A percentile compares a stretch with the other conserved stretches of the same genome.
Evolutionary conservation across 1,284 basidiomycete genomes (phyloP).

Genomic region (Wallemia ichthyophaga): DNA sequence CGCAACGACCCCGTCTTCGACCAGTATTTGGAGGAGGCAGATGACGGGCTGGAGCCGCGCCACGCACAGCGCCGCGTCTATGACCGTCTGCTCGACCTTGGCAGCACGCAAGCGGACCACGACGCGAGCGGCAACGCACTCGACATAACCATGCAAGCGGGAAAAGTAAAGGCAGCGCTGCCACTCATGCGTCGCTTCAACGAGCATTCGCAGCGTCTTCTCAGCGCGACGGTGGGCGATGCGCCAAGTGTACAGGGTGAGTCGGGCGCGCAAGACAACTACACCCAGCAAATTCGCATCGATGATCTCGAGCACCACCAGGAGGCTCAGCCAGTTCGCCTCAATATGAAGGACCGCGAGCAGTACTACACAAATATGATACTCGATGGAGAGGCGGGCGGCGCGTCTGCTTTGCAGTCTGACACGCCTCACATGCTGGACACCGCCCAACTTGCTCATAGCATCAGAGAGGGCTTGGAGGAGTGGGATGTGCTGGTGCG

Average conservation of each 20-base stretch:
- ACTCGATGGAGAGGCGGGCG: background rate
- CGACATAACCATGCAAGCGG: constrained; percentile 88
- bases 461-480: no score
- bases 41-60: constrained; percentile 66
- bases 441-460: no score
- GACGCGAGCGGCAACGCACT: constrained; percentile 27
- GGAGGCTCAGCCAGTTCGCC: constrained; percentile 31
- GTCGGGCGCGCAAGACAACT: no score
- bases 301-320: constrained; percentile 50
- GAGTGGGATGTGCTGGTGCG: background rate
- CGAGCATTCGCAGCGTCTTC: constrained; percentile 67
- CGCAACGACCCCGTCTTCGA: constrained; percentile 72
- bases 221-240: constrained; percentile 23
- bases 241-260: background rate
- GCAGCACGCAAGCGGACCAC: constrained; percentile 73
- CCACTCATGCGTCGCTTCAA: constrained; percentile 93
- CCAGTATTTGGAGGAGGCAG: constrained; percentile 72
- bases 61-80: constrained; percentile 33
- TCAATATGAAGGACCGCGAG: constrained; percentile 31
- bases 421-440: no score
- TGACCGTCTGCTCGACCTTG: constrained; percentile 53
- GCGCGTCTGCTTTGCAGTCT: no score
- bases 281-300: constrained; percentile 12
- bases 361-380: constrained; percentile 1
- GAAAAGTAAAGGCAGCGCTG: constrained; percentile 51